phyloP scores from a whole-genome alignment of 306 rosid species.

The Fagus crenata region DNA sequence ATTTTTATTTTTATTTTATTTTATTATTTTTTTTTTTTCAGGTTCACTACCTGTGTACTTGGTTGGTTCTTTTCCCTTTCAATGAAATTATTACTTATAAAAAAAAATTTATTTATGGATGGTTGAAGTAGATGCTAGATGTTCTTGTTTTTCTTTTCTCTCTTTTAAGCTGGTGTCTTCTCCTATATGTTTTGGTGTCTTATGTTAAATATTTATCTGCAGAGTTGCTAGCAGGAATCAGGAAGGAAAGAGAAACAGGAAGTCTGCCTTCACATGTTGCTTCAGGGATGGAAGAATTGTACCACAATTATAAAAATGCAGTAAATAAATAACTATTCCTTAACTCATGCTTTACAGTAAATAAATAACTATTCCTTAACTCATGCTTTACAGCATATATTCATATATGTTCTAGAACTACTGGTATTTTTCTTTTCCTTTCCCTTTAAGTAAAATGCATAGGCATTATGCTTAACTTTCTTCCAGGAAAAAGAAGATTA shows the following conservation, averaged over 20 bases:
- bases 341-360: conserved; percentile 12
- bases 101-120: neutral
- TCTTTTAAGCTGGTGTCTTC: neutral
- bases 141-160: neutral
- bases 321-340: conserved; percentile 47
- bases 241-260: conserved; percentile 77
- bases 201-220: conserved; percentile 33
- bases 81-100: no score
- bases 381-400: no score
- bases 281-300: conserved; percentile 82
- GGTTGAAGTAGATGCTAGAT: neutral
- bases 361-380: neutral
- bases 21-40: no score
- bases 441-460: no score
- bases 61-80: no score
- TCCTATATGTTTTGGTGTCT: neutral
- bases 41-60: no score
- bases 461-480: no score
- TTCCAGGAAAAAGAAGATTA: no score
- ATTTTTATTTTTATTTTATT: no score
- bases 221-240: conserved; percentile 75
- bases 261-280: conserved; percentile 66
- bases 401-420: no score
- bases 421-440: no score
- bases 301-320: conserved; percentile 71